phyloP scores from a whole-genome alignment of 352 stramenopile species.

The Aphanomyces euteiches region DNA sequence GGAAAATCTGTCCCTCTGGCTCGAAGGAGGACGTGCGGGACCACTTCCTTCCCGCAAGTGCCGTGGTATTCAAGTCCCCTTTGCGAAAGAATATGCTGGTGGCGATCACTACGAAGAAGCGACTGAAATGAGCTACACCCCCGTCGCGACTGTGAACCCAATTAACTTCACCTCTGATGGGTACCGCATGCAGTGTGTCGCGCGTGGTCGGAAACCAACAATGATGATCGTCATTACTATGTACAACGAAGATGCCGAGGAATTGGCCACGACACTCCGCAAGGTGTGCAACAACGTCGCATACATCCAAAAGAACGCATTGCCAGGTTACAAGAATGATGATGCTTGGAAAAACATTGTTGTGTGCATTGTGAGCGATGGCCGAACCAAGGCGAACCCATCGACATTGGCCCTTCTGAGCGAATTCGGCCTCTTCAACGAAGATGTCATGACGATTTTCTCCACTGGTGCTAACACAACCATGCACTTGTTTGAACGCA shows the following conservation, averaged over 20 bases:
- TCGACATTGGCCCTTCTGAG: constrained; percentile 17
- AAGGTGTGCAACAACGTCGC: constrained; percentile 31
- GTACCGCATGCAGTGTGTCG: constrained; percentile 28
- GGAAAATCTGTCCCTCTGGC: constrained; percentile 27
- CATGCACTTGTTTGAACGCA: constrained; percentile 31
- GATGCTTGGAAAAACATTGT: constrained; percentile 30
- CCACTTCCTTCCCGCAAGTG: constrained; percentile 23
- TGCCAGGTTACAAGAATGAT: constrained; percentile 25
- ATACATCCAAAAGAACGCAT: constrained; percentile 25
- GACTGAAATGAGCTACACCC: constrained; percentile 24
- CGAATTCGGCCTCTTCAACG: constrained; percentile 28
- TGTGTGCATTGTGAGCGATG: constrained; percentile 28
- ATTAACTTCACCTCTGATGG: constrained; percentile 30
- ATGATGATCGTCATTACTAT: constrained; percentile 32
- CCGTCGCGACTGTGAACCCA: constrained; percentile 24
- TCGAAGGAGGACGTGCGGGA: constrained; percentile 22
- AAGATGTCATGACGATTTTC: constrained; percentile 30
- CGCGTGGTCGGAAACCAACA: constrained; percentile 14
- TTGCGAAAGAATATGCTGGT: constrained; percentile 20
- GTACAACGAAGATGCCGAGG: constrained; percentile 31
- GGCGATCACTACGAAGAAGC: constrained; percentile 26
- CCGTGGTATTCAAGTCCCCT: constrained; percentile 28
- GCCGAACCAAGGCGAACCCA: constrained; percentile 29
- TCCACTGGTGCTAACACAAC: constrained; percentile 15
- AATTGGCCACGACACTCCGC: constrained; percentile 20